Conservation (phyloP, 2,329 filamentous ascomycete genomes). For the Boeremia lycopersici region DNA sequence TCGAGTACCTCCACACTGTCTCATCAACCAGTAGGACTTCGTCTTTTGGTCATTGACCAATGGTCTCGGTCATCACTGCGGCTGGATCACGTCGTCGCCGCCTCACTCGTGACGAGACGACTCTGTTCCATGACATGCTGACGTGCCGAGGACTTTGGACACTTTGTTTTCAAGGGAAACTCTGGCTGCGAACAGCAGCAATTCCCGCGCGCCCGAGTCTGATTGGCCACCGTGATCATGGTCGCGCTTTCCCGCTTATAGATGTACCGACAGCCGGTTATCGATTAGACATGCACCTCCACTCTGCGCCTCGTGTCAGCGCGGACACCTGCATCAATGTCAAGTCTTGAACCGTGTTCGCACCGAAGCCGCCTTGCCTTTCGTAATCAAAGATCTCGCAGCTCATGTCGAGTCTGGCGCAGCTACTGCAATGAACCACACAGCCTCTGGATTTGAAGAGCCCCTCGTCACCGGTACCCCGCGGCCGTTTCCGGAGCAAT, state of each 20-base stretch:
- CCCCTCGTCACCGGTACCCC: slow-evolving; percentile 48
- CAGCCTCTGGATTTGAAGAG: slow-evolving; percentile 33
- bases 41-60: slow-evolving; percentile 18
- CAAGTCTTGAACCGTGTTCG: slow-evolving; percentile 30
- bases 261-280: slow-evolving; percentile 21
- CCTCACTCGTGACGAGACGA: slow-evolving; percentile 11
- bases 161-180: neutral
- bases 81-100: slow-evolving; percentile 11
- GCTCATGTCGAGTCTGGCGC: slow-evolving; percentile 44
- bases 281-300: slow-evolving; percentile 22
- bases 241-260: slow-evolving; percentile 20
- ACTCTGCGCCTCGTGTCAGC: slow-evolving; percentile 22
- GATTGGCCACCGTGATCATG: slow-evolving; percentile 17
- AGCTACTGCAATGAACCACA: slow-evolving; percentile 45
- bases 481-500: slow-evolving; percentile 56
- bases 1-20: slow-evolving; percentile 14
- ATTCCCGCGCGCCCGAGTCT: neutral
- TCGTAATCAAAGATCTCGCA: slow-evolving; percentile 23
- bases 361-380: slow-evolving; percentile 24
- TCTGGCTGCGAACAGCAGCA: neutral
- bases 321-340: slow-evolving; percentile 26
- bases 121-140: slow-evolving; percentile 1
- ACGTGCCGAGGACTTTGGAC: slow-evolving; percentile 1
- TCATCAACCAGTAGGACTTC: slow-evolving; percentile 11
- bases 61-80: slow-evolving; percentile 10